Evolutionary conservation across 2,329 filamentous ascomycete genomes (phyloP).

Genomic region (Cercospora citrullina): DNA sequence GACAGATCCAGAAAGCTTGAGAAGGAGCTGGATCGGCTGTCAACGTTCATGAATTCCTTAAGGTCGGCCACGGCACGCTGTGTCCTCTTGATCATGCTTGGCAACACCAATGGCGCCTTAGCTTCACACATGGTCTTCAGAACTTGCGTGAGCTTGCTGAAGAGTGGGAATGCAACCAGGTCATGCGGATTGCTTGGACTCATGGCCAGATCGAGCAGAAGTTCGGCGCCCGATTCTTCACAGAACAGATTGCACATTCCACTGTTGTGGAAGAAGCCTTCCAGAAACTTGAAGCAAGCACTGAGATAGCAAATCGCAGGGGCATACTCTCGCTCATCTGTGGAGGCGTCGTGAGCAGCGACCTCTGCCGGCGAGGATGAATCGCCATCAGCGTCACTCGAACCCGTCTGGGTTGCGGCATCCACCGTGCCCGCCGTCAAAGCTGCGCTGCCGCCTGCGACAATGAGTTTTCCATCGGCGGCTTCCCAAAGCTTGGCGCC

Average conservation of each 20-base stretch:
- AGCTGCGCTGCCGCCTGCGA: constrained; percentile 44
- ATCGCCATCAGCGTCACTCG: background rate
- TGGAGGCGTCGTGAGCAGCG: constrained; percentile 36
- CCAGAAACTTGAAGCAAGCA: constrained; percentile 74
- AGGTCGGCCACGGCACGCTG: constrained; percentile 69
- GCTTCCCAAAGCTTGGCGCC: constrained; percentile 72
- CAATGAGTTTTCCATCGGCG: constrained; percentile 43
- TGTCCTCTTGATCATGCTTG: constrained; percentile 74
- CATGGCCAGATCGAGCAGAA: constrained; percentile 79
- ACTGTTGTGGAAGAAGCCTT: constrained; percentile 72
- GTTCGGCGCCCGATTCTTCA: constrained; percentile 75
- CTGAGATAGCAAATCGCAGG: constrained; percentile 61
- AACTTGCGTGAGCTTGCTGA: constrained; percentile 70
- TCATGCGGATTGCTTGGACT: constrained; percentile 77
- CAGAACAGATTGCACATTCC: constrained; percentile 73
- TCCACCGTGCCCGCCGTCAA: constrained; percentile 14
- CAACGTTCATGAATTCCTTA: constrained; percentile 59
- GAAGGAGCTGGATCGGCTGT: constrained; percentile 26
- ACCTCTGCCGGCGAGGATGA: background rate
- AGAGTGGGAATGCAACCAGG: constrained; percentile 66
- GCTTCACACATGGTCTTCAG: constrained; percentile 77
- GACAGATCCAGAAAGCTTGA: constrained; percentile 24
- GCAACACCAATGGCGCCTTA: constrained; percentile 76
- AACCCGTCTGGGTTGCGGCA: constrained; percentile 1
- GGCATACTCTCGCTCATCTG: constrained; percentile 40